These are phyloP conservation scores for Rhodotorula sp. DNA, from an alignment of 1,284 basidiomycete species.

Conservation along the genomic window DNA sequence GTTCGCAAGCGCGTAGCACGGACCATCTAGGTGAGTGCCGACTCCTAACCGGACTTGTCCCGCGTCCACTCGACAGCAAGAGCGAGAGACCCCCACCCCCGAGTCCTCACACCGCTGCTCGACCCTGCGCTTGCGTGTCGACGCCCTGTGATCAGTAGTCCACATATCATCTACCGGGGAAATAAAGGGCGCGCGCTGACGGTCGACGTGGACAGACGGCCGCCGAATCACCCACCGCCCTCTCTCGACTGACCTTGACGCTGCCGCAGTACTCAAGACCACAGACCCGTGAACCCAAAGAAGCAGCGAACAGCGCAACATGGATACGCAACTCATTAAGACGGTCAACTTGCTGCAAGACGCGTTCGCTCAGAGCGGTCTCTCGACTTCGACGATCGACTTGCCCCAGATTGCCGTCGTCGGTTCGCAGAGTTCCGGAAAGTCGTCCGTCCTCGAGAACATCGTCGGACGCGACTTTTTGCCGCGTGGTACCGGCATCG, in stretches of 20 bases:
- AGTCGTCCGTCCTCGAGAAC: conserved; percentile 65
- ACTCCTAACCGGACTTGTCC: too few species aligned
- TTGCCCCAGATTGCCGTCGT: conserved; percentile 58
- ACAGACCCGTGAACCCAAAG: background rate
- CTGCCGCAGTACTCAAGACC: background rate
- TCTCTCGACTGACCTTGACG: background rate
- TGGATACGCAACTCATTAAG: conserved; percentile 36
- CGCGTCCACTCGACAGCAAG: too few species aligned
- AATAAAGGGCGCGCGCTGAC: too few species aligned
- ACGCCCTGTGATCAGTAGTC: too few species aligned
- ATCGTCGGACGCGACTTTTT: conserved; percentile 96
- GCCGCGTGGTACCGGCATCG: conserved; percentile 93
- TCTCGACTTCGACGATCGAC: conserved; percentile 53
- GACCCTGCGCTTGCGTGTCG: too few species aligned
- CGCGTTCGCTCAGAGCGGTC: conserved; percentile 55
- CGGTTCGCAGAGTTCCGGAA: conserved; percentile 56
- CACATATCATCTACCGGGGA: too few species aligned
- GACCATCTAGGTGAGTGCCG: too few species aligned
- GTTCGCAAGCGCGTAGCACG: too few species aligned
- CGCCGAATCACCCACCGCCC: too few species aligned
- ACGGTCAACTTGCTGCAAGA: conserved; percentile 52
- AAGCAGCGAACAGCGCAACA: background rate
- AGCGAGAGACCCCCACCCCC: too few species aligned
- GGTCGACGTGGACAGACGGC: too few species aligned
- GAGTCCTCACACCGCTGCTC: too few species aligned